phyloP scores from a whole-genome alignment of 2,329 filamentous ascomycete genomes.

The Aphanocladium album region DNA sequence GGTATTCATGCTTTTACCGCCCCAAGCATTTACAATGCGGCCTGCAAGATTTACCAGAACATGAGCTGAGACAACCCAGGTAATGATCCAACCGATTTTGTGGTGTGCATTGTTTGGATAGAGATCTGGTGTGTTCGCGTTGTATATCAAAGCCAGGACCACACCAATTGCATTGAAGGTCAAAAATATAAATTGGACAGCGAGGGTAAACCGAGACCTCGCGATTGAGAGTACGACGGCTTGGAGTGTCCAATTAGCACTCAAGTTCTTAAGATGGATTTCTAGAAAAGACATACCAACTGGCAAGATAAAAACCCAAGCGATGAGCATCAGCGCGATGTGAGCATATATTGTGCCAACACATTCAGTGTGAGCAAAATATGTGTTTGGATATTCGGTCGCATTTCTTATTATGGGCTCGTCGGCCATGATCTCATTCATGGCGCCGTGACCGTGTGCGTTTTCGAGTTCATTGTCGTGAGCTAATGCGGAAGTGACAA shows the following conservation, averaged over 20 bases:
- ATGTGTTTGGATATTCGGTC: constrained; percentile 42
- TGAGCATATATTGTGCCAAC: constrained; percentile 60
- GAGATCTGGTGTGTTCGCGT: constrained; percentile 74
- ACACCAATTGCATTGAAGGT: constrained; percentile 59
- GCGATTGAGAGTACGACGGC: constrained; percentile 83
- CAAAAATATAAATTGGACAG: constrained; percentile 64
- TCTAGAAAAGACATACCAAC: constrained; percentile 50
- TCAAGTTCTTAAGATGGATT: background rate
- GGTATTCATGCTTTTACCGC: constrained; percentile 9
- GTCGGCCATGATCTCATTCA: constrained; percentile 4
- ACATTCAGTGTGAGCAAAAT: constrained; percentile 54
- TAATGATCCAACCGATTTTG: constrained; percentile 80
- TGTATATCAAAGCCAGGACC: constrained; percentile 65
- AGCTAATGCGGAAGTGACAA: background rate
- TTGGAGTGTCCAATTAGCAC: constrained; percentile 29
- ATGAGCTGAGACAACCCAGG: constrained; percentile 66
- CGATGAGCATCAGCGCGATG: constrained; percentile 63
- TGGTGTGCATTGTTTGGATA: constrained; percentile 87
- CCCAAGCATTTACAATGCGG: constrained; percentile 43
- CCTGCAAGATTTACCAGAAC: constrained; percentile 63
- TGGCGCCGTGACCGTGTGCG: constrained; percentile 13
- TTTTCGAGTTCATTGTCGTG: constrained; percentile 14
- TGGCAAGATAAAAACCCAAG: constrained; percentile 70
- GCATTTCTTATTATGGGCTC: constrained; percentile 18
- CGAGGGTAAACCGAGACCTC: constrained; percentile 67